Evolutionary conservation across 345 rosid genomes (phyloP), one percentile per base, ranked within the genome.

Genomic region (Capsella bursapastoris): DNA sequence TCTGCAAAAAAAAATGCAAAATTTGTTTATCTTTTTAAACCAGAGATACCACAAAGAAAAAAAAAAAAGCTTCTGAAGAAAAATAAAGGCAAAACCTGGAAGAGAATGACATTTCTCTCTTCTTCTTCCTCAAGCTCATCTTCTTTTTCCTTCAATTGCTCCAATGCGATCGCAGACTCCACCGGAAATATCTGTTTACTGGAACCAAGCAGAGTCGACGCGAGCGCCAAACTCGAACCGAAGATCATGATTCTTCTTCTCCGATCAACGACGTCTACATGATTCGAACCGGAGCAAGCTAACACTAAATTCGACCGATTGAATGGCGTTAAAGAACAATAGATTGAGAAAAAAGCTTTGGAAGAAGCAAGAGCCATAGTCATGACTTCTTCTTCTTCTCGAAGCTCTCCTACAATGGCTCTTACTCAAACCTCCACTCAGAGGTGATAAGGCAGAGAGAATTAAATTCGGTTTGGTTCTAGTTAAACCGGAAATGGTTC

Each of bases 101-200:
- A 94, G 75, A 88, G 90, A 56, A 66, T 27, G 72, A 90, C 88
- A 28, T 82, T 75, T 73, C 92, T 82, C 27, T 88, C 92, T 79
- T 91, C 98, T 78, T 88, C 91, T 80, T 75, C 80, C 58, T 84
- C 88, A 32, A 86, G 78, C 45, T 88, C 90, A 15, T 88, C 90
- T 3, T 79, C 76, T 50, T 68, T 78, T 28, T 73, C 60, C 2
- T 70, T 62, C 7, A 47, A 2, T 38, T 12, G 29, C 2, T 75
- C 83, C 25, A 73, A 44, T 57, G 97, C 93, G 60, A 77, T 32
- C 32, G 95, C 90, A 4, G 87, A 66, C 7, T 28, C 75, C 15
- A 71, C 16, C 2, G 78, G 74, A 61, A 35, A 32, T 2, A 10
- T 50, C 13, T 49, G 70, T 32, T 7, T 45, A 51, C 4, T 60